Percentiles rank a stretch among this genome's conserved stretches.
phyloP scores from a whole-genome alignment of 345 rosid genomes.

The Eucalyptus pauciflora region DNA sequence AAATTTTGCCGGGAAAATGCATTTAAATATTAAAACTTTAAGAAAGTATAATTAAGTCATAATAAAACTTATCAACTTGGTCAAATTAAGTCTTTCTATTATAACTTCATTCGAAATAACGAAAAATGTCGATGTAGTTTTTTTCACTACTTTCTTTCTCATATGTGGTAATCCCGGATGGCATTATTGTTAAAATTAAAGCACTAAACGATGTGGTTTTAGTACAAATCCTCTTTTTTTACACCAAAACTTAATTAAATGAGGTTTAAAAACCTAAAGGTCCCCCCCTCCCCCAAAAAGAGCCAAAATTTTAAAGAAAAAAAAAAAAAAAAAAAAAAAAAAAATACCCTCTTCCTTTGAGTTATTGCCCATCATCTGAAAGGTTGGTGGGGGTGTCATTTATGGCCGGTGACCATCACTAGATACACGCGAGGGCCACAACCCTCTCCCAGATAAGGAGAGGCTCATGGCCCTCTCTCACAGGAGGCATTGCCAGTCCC shows the following conservation, averaged over 20 bases:
- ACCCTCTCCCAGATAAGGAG: too few relatives aligned
- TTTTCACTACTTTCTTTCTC: background rate
- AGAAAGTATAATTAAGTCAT: accelerated
- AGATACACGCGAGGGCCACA: too few relatives aligned
- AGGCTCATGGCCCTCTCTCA: too few relatives aligned
- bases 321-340: too few relatives aligned
- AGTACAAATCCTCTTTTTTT: too few relatives aligned
- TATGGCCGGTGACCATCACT: background rate
- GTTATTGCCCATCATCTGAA: background rate
- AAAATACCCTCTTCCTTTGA: background rate
- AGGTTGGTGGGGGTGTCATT: background rate
- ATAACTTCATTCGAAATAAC: too few relatives aligned
- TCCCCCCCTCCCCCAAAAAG: too few relatives aligned
- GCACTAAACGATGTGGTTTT: accelerated
- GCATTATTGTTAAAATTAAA: background rate
- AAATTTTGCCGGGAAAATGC: accelerated
- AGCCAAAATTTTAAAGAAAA: too few relatives aligned
- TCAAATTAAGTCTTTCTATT: too few relatives aligned
- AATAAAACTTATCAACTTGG: accelerated
- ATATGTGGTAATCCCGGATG: background rate
- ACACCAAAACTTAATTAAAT: background rate
- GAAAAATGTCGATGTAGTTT: too few relatives aligned
- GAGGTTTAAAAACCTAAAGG: too few relatives aligned
- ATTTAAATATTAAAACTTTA: too few relatives aligned
- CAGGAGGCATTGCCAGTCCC: background rate